Conservation (phyloP, 306 rosid genomes). For the Trifolium dubium region DNA sequence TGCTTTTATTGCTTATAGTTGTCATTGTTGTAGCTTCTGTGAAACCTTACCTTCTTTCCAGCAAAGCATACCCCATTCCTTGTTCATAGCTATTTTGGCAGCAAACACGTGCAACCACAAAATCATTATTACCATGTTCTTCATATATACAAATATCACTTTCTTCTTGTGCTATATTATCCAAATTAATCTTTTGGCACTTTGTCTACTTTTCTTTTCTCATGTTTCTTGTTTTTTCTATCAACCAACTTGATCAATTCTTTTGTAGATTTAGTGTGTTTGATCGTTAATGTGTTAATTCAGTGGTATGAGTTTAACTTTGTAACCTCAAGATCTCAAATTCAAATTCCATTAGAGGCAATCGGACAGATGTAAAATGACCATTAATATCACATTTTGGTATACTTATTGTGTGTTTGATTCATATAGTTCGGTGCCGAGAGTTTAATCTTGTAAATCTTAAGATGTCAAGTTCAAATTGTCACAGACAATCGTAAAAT, state of each 20-base stretch:
- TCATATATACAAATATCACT: constrained; percentile 22
- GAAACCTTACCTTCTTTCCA: constrained; percentile 73
- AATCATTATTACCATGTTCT: constrained; percentile 41
- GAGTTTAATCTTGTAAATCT: no score
- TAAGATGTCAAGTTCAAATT: no score
- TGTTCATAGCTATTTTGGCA: constrained; percentile 46
- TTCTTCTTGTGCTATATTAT: constrained; percentile 35
- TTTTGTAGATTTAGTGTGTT: not conserved
- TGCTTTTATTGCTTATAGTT: constrained; percentile 57
- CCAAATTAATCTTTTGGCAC: constrained; percentile 37
- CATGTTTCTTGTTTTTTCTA: constrained; percentile 37
- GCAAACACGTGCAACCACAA: constrained; percentile 46
- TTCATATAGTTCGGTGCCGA: no score
- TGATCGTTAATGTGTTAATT: no score
- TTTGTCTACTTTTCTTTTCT: constrained; percentile 35
- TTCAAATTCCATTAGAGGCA: no score
- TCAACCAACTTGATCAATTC: not conserved
- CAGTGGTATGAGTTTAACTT: no score
- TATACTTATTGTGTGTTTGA: no score
- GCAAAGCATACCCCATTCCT: constrained; percentile 62
- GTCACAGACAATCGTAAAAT: no score
- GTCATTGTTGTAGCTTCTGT: constrained; percentile 61
- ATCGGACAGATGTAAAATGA: no score
- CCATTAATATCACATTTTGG: no score
- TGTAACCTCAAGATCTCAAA: no score